Conservation (phyloP, 1,284 basidiomycete genomes). For the Ustilago xerochloae region DNA sequence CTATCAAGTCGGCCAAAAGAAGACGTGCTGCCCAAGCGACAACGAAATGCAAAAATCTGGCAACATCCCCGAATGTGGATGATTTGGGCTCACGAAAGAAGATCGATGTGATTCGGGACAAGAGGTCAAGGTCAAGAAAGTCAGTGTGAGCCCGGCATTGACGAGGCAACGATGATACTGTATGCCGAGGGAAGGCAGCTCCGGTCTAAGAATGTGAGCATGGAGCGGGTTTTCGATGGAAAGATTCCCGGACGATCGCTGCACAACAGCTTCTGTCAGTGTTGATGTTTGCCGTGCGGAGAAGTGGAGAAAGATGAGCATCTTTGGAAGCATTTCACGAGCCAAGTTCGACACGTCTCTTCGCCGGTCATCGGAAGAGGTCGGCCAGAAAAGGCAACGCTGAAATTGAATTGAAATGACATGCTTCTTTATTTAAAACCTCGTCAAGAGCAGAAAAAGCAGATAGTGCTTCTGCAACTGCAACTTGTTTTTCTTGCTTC, state of each 20-base stretch:
- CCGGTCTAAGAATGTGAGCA: neutral
- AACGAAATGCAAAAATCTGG: neutral
- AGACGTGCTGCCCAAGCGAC: neutral
- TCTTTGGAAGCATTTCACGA: neutral
- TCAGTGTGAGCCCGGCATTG: too few species aligned
- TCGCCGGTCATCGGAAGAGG: constrained; percentile 28
- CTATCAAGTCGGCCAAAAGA: neutral
- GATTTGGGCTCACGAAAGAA: too few species aligned
- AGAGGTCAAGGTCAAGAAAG: too few species aligned
- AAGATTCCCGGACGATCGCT: constrained; percentile 9
- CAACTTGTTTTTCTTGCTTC: too few species aligned
- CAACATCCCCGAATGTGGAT: too few species aligned
- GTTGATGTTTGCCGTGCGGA: neutral
- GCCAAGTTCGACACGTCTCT: neutral
- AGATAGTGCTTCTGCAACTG: neutral
- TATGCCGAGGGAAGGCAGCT: too few species aligned
- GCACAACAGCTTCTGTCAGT: neutral
- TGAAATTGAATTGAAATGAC: neutral
- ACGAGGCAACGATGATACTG: too few species aligned
- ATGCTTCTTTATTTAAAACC: too few species aligned
- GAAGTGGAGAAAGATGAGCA: neutral
- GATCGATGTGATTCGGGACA: too few species aligned
- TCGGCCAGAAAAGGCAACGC: constrained; percentile 10
- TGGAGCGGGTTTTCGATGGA: neutral
- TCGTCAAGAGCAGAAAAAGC: neutral